Conservation (phyloP, 2,329 filamentous ascomycete genomes). For the Aspergillus sp. region DNA sequence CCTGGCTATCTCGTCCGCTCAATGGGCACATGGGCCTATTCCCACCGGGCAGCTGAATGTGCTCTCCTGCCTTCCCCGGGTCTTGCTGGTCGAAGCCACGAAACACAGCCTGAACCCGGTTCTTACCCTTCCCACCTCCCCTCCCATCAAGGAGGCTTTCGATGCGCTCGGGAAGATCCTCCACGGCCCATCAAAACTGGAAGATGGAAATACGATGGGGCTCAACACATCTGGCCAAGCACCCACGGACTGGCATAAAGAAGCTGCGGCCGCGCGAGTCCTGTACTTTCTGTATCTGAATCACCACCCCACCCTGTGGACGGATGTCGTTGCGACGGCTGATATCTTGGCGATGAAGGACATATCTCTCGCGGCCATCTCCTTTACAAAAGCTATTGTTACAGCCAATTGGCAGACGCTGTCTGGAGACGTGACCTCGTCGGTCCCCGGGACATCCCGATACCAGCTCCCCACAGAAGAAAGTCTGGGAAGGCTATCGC, state of each 20-base stretch:
- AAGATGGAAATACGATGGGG: slow-evolving; percentile 26
- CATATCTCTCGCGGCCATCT: slow-evolving; percentile 53
- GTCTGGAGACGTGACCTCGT: slow-evolving; percentile 25
- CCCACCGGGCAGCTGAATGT: slow-evolving; percentile 56
- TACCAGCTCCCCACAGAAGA: slow-evolving; percentile 42
- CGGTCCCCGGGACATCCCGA: slow-evolving; percentile 19
- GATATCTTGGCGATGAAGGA: slow-evolving; percentile 58
- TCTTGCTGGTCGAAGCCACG: slow-evolving; percentile 48
- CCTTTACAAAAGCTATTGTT: slow-evolving; percentile 51
- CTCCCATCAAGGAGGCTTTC: slow-evolving; percentile 53
- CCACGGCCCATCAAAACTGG: slow-evolving; percentile 46
- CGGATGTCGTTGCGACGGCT: slow-evolving; percentile 51
- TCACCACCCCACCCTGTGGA: slow-evolving; percentile 51
- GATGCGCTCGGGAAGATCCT: slow-evolving; percentile 56
- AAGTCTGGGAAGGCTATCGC: slow-evolving; percentile 34
- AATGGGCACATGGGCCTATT: slow-evolving; percentile 54
- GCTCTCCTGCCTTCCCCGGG: slow-evolving; percentile 56
- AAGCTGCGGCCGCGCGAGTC: slow-evolving; percentile 53
- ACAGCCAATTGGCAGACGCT: slow-evolving; percentile 53
- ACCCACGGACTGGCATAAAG: slow-evolving; percentile 41
- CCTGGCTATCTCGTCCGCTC: slow-evolving; percentile 42
- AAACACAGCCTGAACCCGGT: slow-evolving; percentile 43
- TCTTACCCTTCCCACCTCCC: slow-evolving; percentile 50
- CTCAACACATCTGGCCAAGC: slow-evolving; percentile 31
- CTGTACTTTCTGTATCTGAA: slow-evolving; percentile 56